phyloP scores from a whole-genome alignment of 2,329 filamentous ascomycete genomes.

The Botrytis byssoidea region DNA sequence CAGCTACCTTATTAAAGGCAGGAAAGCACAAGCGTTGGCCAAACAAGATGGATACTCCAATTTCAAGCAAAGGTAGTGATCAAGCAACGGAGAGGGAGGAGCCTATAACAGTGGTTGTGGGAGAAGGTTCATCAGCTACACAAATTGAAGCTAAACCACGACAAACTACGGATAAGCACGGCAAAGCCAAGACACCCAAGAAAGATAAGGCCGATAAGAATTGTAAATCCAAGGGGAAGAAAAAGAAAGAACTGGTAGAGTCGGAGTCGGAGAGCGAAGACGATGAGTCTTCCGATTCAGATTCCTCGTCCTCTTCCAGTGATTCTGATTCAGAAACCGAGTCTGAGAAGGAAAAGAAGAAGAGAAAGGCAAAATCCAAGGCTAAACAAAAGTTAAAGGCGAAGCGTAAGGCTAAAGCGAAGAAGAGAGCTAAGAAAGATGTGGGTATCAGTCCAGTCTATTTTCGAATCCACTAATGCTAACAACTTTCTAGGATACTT shows the following conservation, averaged over 20 bases:
- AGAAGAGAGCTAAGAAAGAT: constrained; percentile 41
- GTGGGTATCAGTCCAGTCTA: constrained; percentile 24
- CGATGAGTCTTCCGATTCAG: constrained; percentile 7
- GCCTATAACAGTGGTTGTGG: constrained; percentile 22
- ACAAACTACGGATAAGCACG: constrained; percentile 26
- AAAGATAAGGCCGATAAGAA: constrained; percentile 28
- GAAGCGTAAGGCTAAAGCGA: constrained; percentile 43
- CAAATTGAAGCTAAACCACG: constrained; percentile 33
- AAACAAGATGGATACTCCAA: constrained; percentile 35
- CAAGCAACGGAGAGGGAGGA: constrained; percentile 32
- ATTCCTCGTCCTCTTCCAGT: constrained; percentile 22
- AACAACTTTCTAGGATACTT: constrained; percentile 30
- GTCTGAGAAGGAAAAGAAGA: constrained; percentile 39
- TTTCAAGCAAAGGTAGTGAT: constrained; percentile 31
- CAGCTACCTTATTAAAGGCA: too few relatives aligned
- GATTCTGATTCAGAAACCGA: constrained; percentile 36
- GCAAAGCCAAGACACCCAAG: constrained; percentile 33
- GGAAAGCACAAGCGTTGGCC: background rate
- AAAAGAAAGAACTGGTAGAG: constrained; percentile 20
- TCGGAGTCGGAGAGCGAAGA: constrained; percentile 21
- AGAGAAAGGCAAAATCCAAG: constrained; percentile 41
- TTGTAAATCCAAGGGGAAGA: constrained; percentile 16
- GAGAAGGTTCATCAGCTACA: constrained; percentile 26
- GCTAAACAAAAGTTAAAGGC: constrained; percentile 39
- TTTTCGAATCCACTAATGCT: constrained; percentile 18